Conservation (phyloP, 2,329 filamentous ascomycete species). For the Alternaria arborescens region DNA sequence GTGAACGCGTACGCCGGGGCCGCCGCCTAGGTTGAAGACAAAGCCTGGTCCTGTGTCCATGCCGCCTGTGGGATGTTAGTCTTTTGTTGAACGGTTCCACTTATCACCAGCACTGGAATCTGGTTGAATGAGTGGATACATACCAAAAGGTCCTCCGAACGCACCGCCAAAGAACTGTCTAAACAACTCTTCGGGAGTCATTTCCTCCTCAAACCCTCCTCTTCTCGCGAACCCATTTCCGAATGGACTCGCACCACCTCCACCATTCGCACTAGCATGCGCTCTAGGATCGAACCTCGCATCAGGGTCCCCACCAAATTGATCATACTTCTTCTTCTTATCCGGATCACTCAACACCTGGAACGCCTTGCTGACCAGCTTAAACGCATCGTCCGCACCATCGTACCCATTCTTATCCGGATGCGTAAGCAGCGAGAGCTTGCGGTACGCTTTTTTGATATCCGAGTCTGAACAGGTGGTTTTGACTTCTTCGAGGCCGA, state of each 20-base stretch:
- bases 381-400: slow-evolving; percentile 96
- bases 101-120: neutral
- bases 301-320: slow-evolving; percentile 91
- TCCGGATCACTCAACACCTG: slow-evolving; percentile 92
- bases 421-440: slow-evolving; percentile 91
- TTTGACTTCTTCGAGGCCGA: slow-evolving; percentile 73
- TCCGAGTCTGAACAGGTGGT: slow-evolving; percentile 77
- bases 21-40: slow-evolving; percentile 93
- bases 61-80: slow-evolving; percentile 54
- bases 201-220: slow-evolving; percentile 85
- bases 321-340: slow-evolving; percentile 88
- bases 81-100: neutral
- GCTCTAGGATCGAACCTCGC: slow-evolving; percentile 76
- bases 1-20: slow-evolving; percentile 90
- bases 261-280: slow-evolving; percentile 50
- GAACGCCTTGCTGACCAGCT: slow-evolving; percentile 95
- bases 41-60: slow-evolving; percentile 87
- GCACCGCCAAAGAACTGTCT: slow-evolving; percentile 92
- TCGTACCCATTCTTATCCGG: slow-evolving; percentile 99
- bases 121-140: slow-evolving; percentile 28
- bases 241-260: slow-evolving; percentile 68
- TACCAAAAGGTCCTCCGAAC: slow-evolving; percentile 72
- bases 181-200: slow-evolving; percentile 97
- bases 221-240: slow-evolving; percentile 63
- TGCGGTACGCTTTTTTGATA: slow-evolving; percentile 98